Evolutionary conservation across 257 asterid species (phyloP).

Genomic region (Coffea canephora): DNA sequence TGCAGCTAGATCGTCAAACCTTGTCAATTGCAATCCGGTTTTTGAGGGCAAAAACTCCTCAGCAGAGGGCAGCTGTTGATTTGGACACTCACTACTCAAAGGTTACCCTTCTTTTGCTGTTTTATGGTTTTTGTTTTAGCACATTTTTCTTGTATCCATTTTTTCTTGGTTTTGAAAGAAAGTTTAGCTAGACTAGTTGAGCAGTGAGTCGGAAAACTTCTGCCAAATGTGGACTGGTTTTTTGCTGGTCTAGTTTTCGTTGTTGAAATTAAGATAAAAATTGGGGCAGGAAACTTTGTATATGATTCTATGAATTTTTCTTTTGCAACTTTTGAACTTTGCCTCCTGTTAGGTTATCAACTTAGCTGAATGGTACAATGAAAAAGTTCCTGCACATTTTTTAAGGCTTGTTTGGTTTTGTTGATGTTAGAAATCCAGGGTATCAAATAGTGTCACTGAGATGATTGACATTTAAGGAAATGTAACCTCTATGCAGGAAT

Average conservation of each 20-base stretch:
- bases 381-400: neutral
- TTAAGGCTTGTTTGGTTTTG: neutral
- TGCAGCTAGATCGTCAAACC: constrained; percentile 71
- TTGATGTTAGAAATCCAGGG: neutral
- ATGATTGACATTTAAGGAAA: constrained; percentile 9
- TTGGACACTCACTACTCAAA: constrained; percentile 92
- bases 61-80: constrained; percentile 99
- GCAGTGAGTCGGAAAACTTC: neutral
- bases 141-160: neutral
- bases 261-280: neutral
- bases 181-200: neutral
- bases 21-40: constrained; percentile 88
- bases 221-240: neutral
- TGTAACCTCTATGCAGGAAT: constrained; percentile 51
- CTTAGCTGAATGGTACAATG: neutral
- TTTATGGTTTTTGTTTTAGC: neutral
- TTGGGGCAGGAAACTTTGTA: neutral
- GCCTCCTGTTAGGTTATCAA: neutral
- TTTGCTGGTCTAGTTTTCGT: neutral
- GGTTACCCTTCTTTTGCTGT: constrained; percentile 31
- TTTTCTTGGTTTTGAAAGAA: neutral
- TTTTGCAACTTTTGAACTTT: neutral
- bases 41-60: constrained; percentile 87
- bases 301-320: neutral
- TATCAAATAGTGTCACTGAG: neutral